Percentiles rank a stretch among this genome's conserved stretches.
Conservation (phyloP, 2,329 filamentous ascomycete genomes). For the Lecanosticta acicola region DNA sequence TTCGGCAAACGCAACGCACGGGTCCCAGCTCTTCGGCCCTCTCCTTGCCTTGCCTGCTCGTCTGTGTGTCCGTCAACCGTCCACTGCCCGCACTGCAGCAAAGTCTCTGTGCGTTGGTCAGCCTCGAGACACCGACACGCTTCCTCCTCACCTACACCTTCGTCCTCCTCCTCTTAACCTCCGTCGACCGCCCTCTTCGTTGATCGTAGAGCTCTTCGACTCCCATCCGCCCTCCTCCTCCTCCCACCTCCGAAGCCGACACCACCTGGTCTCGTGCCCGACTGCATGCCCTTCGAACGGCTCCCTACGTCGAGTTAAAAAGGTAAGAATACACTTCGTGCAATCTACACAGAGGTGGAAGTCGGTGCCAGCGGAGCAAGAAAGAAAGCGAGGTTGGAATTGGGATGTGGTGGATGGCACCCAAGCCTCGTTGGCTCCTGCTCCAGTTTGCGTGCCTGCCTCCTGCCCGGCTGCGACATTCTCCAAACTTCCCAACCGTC, state of each 20-base stretch:
- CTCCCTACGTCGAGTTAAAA: neutral
- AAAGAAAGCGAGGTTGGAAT: neutral
- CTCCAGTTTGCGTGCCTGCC: neutral
- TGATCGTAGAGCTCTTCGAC: constrained; percentile 37
- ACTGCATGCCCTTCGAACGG: constrained; percentile 1
- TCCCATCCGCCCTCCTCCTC: constrained; percentile 12
- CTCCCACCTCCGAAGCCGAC: constrained; percentile 6
- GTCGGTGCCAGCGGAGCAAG: neutral
- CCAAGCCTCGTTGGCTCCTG: neutral
- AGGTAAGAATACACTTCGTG: constrained; percentile 2
- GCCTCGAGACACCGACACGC: constrained; percentile 16
- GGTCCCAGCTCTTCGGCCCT: neutral
- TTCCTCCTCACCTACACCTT: constrained; percentile 1
- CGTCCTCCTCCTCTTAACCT: constrained; percentile 1
- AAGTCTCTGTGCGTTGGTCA: constrained; percentile 18
- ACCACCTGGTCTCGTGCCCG: constrained; percentile 15
- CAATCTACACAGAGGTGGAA: neutral
- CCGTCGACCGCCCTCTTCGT: constrained; percentile 38
- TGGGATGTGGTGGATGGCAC: neutral
- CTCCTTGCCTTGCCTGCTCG: too few species aligned
- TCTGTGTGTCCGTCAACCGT: neutral
- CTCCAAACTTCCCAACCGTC: neutral
- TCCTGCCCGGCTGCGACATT: neutral
- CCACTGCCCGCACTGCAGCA: neutral
- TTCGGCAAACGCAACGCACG: neutral